These are phyloP conservation scores for Penicillium chermesinum DNA, from an alignment of 495 filamentous ascomycete genomes.

Conservation along the genomic window DNA sequence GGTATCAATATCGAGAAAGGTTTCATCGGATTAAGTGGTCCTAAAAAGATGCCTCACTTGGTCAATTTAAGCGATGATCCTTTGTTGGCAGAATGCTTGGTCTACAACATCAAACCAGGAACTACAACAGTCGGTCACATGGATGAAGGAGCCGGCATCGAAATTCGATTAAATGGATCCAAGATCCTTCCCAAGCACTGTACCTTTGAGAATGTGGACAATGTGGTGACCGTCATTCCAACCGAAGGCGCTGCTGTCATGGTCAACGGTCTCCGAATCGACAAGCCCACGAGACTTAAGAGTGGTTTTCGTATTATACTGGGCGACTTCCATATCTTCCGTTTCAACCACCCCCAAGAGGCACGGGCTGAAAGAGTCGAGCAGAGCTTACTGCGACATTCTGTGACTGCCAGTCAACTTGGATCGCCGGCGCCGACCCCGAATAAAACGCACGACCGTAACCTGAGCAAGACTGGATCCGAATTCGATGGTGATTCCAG, in stretches of 20 bases:
- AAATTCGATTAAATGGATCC: constrained; percentile 90
- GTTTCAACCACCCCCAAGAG: constrained; percentile 97
- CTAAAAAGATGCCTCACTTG: constrained; percentile 98
- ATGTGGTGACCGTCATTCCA: constrained; percentile 82
- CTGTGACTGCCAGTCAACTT: constrained; percentile 75
- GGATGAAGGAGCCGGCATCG: constrained; percentile 68
- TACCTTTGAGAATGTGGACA: constrained; percentile 86
- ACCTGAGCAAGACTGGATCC: constrained; percentile 64
- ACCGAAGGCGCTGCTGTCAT: constrained; percentile 89
- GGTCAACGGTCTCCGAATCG: constrained; percentile 90
- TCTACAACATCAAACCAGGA: constrained; percentile 97
- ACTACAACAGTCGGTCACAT: constrained; percentile 91
- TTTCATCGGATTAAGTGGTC: constrained; percentile 89
- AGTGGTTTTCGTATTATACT: constrained; percentile 94
- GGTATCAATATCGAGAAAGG: constrained; percentile 99
- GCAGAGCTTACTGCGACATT: constrained; percentile 82
- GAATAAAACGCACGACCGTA: constrained; percentile 69
- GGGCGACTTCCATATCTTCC: constrained; percentile 98
- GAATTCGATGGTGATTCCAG: constrained; percentile 66
- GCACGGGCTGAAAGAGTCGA: constrained; percentile 89
- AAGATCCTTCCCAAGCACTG: constrained; percentile 91
- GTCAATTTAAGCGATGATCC: constrained; percentile 98
- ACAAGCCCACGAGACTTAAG: constrained; percentile 74
- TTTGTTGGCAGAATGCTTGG: constrained; percentile 88
- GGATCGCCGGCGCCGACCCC: constrained; percentile 62